Conservation (phyloP, 805 yeast genomes). For the Naumovozyma castellii region DNA sequence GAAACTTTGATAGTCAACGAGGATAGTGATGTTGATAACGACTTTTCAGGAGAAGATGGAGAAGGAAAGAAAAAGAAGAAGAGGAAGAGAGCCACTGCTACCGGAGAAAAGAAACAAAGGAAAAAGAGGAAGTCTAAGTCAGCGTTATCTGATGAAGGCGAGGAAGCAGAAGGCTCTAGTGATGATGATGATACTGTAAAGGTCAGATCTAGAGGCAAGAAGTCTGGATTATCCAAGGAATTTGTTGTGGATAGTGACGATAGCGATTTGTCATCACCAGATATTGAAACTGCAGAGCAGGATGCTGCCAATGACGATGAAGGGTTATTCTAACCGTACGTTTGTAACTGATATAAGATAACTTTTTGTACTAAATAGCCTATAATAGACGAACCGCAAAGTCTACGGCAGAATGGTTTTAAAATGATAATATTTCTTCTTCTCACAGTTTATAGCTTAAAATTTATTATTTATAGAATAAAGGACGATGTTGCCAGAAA, state of each 20-base stretch:
- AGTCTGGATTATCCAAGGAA: conserved; percentile 30
- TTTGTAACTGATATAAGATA: no score
- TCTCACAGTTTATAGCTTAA: no score
- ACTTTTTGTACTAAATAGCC: no score
- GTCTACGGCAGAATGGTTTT: no score
- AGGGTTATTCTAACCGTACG: conserved; percentile 3
- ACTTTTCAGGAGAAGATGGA: conserved; percentile 25
- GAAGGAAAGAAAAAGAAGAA: conserved; percentile 20
- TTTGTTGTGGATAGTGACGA: conserved; percentile 39
- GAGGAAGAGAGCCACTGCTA: conserved; percentile 10
- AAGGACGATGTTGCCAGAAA: no score
- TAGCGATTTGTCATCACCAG: conserved; percentile 20
- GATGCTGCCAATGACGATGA: conserved; percentile 11
- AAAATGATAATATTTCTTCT: no score
- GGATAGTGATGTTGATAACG: conserved; percentile 30
- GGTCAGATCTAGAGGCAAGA: conserved; percentile 20
- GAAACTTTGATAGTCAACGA: conserved; percentile 35
- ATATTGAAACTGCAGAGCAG: conserved; percentile 10
- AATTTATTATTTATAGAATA: no score
- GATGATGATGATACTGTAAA: conserved; percentile 1
- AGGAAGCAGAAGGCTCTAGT: conserved; percentile 21
- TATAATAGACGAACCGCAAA: no score
- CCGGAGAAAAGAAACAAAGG: conserved; percentile 7
- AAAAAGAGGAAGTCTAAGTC: background rate
- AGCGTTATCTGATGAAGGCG: conserved; percentile 5